phyloP scores from a whole-genome alignment of 225 moss, liverwort and hornwort genomes.

The Bryum argenteum region DNA sequence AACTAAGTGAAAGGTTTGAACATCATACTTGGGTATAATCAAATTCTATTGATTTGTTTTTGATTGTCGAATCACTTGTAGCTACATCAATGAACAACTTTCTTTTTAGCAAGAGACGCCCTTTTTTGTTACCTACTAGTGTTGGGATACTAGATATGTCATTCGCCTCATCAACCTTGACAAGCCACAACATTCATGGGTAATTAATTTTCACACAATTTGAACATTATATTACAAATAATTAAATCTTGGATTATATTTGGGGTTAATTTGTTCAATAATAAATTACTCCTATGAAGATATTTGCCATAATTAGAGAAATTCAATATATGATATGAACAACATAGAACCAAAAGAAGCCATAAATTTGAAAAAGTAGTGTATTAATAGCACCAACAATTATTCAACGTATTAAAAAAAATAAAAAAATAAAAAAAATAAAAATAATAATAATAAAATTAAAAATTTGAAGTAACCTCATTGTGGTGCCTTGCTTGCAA shows the following conservation, averaged over 20 bases:
- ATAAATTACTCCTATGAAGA: too few species aligned
- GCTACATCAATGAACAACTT: conserved; percentile 58
- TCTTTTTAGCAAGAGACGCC: conserved; percentile 56
- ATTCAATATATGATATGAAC: too few species aligned
- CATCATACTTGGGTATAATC: conserved; percentile 62
- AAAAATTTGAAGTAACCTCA: conserved; percentile 28
- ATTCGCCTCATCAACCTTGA: conserved; percentile 48
- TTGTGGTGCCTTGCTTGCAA: conserved; percentile 40
- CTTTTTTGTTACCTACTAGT: conserved; percentile 43
- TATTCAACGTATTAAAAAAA: too few species aligned
- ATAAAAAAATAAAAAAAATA: too few species aligned
- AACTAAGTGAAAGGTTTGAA: not conserved
- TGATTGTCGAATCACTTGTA: conserved; percentile 15
- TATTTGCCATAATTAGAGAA: too few species aligned
- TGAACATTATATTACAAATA: not conserved
- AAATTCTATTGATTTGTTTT: conserved; percentile 35
- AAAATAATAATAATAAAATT: not conserved
- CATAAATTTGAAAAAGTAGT: not conserved
- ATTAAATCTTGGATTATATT: too few species aligned
- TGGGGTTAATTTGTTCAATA: too few species aligned
- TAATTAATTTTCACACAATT: not conserved
- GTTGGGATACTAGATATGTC: conserved; percentile 50
- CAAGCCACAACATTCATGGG: conserved; percentile 9
- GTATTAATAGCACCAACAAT: too few species aligned
- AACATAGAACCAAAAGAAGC: too few species aligned